A percentile compares a stretch with the other conserved stretches of the same genome.
phyloP scores from a whole-genome alignment of 495 filamentous ascomycete genomes.

The Podospora pseudocomata region DNA sequence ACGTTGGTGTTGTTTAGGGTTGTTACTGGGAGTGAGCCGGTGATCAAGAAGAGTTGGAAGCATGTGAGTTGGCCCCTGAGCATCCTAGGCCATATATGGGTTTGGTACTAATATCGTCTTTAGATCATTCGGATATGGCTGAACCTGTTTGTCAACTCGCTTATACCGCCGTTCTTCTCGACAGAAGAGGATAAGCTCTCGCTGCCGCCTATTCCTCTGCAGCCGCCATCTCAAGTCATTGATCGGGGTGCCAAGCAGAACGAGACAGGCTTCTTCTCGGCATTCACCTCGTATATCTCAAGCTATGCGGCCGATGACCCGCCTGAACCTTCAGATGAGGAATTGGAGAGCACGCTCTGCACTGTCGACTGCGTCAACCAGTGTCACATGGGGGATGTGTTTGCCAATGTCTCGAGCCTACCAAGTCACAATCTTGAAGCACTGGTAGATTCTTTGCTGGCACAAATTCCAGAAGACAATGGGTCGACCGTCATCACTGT shows the following conservation, averaged over 20 bases:
- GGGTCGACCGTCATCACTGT: constrained; percentile 80
- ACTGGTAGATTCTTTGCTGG: constrained; percentile 69
- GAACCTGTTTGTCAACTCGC: constrained; percentile 93
- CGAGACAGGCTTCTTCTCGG: constrained; percentile 84
- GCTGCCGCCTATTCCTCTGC: constrained; percentile 80
- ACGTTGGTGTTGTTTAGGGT: constrained; percentile 92
- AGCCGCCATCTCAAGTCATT: constrained; percentile 87
- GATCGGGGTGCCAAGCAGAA: constrained; percentile 73
- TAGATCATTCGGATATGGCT: constrained; percentile 86
- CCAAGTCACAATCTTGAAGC: constrained; percentile 61
- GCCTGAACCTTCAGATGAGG: constrained; percentile 94
- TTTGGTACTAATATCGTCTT: constrained; percentile 26
- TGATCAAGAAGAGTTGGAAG: constrained; percentile 76
- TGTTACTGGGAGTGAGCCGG: constrained; percentile 73
- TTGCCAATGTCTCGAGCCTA: constrained; percentile 79
- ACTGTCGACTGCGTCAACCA: constrained; percentile 92
- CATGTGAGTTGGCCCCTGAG: constrained; percentile 53
- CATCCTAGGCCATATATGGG: neutral
- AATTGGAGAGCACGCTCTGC: constrained; percentile 90
- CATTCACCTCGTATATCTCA: constrained; percentile 94
- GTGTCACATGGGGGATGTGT: constrained; percentile 78
- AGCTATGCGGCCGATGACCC: constrained; percentile 98
- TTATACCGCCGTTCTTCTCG: constrained; percentile 81
- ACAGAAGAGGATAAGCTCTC: constrained; percentile 66
- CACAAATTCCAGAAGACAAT: constrained; percentile 81